Evolutionary conservation across 495 filamentous ascomycete species (phyloP).

Genomic region (Aspergillus cavernicola): DNA sequence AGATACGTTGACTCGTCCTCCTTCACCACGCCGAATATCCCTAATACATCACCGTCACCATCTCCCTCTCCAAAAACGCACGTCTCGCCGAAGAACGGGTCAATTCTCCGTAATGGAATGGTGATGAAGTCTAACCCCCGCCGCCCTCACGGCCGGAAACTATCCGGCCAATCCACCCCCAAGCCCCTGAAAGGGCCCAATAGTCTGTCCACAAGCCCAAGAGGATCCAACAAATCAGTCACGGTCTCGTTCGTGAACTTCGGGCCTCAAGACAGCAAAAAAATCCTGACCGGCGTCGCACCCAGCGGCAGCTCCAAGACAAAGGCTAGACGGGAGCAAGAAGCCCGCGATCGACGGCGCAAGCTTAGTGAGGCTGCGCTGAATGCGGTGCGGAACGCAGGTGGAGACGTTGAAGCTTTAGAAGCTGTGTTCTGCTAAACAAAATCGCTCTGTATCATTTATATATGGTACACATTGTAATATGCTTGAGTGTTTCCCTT

Average conservation of each 20-base stretch:
- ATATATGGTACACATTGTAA: not conserved
- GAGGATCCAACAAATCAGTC: slow-evolving; percentile 33
- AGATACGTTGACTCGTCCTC: slow-evolving; percentile 29
- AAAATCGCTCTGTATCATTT: slow-evolving; percentile 10
- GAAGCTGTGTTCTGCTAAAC: slow-evolving; percentile 42
- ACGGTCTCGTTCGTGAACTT: slow-evolving; percentile 83
- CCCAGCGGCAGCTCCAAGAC: slow-evolving; percentile 90
- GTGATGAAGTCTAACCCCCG: slow-evolving; percentile 26
- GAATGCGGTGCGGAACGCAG: slow-evolving; percentile 69
- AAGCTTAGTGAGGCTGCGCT: slow-evolving; percentile 71
- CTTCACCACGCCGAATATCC: slow-evolving; percentile 27
- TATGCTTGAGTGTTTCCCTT: slow-evolving; percentile 4
- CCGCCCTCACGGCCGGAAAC: slow-evolving; percentile 32
- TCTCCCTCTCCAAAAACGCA: slow-evolving; percentile 37
- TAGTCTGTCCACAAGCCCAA: slow-evolving; percentile 27
- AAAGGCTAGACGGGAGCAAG: slow-evolving; percentile 82
- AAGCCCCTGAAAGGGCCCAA: slow-evolving; percentile 30
- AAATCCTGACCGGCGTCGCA: slow-evolving; percentile 86
- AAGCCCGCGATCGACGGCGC: slow-evolving; percentile 73
- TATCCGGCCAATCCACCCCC: slow-evolving; percentile 35
- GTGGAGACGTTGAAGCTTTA: slow-evolving; percentile 66
- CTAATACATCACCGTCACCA: slow-evolving; percentile 31
- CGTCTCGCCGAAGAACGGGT: slow-evolving; percentile 25
- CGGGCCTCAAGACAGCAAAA: slow-evolving; percentile 74
- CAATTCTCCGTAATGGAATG: slow-evolving; percentile 17